A percentile compares a stretch with the other conserved stretches of the same genome.
Evolutionary conservation across 2,329 filamentous ascomycete genomes (phyloP).

Genomic region (Celoporthe dispersa): DNA sequence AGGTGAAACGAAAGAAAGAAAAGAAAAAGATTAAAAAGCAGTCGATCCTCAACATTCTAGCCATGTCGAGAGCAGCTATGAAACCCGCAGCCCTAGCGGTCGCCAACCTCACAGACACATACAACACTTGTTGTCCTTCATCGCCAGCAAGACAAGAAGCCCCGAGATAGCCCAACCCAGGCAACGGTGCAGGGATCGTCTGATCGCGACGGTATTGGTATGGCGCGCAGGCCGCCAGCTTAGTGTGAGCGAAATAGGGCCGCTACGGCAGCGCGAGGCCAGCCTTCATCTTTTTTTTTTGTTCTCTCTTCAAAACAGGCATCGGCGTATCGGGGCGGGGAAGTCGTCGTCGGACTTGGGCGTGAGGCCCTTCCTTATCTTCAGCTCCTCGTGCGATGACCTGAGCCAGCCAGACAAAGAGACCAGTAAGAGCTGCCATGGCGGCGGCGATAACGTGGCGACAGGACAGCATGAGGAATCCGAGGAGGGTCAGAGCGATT

Average conservation of each 20-base stretch:
- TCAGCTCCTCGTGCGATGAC: neutral
- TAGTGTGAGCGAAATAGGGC: neutral
- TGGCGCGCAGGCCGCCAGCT: neutral
- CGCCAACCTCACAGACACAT: neutral
- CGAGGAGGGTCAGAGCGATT: neutral
- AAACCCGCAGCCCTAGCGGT: neutral
- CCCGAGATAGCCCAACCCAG: neutral
- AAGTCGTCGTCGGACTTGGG: too few species aligned
- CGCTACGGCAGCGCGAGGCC: neutral
- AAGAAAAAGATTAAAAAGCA: neutral
- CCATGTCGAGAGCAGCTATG: neutral
- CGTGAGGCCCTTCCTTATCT: neutral
- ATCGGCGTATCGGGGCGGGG: neutral
- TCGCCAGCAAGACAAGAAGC: neutral
- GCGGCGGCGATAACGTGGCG: neutral
- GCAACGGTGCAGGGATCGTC: neutral
- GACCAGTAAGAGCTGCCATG: neutral
- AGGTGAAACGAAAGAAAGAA: neutral
- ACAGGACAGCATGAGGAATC: neutral
- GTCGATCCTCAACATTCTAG: neutral
- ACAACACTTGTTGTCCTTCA: constrained; percentile 3
- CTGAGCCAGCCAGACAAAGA: neutral
- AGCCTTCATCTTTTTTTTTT: neutral
- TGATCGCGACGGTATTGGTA: neutral
- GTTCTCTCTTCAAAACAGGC: neutral